Evolutionary conservation across 129 eudicot genomes (phyloP).

Genomic region (Saussurea involucrata): DNA sequence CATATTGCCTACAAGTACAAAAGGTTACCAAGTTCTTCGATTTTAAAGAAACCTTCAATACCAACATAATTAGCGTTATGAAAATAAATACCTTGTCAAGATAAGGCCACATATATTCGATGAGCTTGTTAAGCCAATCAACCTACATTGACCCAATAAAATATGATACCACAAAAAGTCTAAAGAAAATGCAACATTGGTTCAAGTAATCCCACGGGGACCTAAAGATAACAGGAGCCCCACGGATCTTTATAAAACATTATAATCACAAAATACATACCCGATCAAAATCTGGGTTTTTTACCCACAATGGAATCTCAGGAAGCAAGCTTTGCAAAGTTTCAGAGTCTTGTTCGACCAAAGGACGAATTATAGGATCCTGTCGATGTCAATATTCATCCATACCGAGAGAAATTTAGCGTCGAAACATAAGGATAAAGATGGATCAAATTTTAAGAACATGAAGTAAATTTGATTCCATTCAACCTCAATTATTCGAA

Average conservation of each 20-base stretch:
- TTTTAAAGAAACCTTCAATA: neutral
- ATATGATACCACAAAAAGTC: neutral
- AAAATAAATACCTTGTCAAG: conserved; percentile 76
- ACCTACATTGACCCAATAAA: conserved; percentile 43
- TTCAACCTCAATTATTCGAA: neutral
- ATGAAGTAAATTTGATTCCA: neutral
- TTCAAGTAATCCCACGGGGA: neutral
- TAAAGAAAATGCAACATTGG: neutral
- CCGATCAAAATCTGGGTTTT: conserved; percentile 83
- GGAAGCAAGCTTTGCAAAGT: conserved; percentile 69
- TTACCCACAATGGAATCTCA: conserved; percentile 85
- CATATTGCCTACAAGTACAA: conserved; percentile 67
- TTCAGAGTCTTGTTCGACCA: conserved; percentile 72
- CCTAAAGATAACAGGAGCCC: neutral
- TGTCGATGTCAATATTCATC: conserved; percentile 22
- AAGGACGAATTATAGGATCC: conserved; percentile 73
- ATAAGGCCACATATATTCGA: conserved; percentile 82
- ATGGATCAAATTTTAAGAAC: neutral
- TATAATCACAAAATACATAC: conserved; percentile 40
- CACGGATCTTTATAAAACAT: neutral
- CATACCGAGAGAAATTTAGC: neutral
- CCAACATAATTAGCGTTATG: neutral
- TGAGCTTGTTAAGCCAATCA: conserved; percentile 91
- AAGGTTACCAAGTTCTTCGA: neutral
- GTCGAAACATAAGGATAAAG: neutral